A percentile compares a stretch with the other conserved stretches of the same genome.
phyloP scores from a whole-genome alignment of 768 basidiomycete genomes.

The Calocybe gangraenosa region DNA sequence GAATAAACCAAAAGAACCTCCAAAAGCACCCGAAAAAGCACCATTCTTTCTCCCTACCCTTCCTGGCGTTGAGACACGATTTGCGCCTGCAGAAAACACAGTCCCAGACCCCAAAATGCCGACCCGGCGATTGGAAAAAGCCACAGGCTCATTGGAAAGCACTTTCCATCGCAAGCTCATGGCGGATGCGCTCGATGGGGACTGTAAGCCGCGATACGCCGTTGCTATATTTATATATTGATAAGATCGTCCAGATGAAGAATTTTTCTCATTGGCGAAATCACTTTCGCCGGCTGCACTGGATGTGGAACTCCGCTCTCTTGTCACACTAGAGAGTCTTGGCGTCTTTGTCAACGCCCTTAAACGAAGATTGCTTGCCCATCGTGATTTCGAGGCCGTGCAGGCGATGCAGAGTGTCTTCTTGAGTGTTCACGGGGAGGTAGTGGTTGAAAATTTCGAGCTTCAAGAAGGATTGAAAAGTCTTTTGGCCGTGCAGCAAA shows the following conservation, averaged over 20 bases:
- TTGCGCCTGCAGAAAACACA: slow-evolving; percentile 51
- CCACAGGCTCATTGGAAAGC: slow-evolving; percentile 51
- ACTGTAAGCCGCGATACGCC: slow-evolving; percentile 52
- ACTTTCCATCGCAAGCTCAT: slow-evolving; percentile 66
- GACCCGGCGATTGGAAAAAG: slow-evolving; percentile 51
- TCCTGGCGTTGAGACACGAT: slow-evolving; percentile 81
- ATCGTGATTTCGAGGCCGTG: slow-evolving; percentile 92
- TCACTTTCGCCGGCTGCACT: slow-evolving; percentile 85
- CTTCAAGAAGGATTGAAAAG: slow-evolving; percentile 51
- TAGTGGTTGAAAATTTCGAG: slow-evolving; percentile 68
- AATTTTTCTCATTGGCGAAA: slow-evolving; percentile 82
- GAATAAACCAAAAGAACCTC: slow-evolving; percentile 94
- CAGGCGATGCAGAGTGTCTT: slow-evolving; percentile 86
- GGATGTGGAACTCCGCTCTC: slow-evolving; percentile 84
- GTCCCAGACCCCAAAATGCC: slow-evolving; percentile 34
- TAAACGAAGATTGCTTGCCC: slow-evolving; percentile 65
- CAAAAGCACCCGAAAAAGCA: slow-evolving; percentile 91
- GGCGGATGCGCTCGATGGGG: slow-evolving; percentile 49
- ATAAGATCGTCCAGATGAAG: slow-evolving; percentile 52
- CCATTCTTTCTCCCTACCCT: slow-evolving; percentile 97
- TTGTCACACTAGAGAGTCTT: slow-evolving; percentile 62
- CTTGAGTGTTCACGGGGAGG: slow-evolving; percentile 79
- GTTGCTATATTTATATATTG: neutral
- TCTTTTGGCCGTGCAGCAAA: slow-evolving; percentile 62
- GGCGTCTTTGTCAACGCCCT: slow-evolving; percentile 71